Base-by-base conservation (phyloP, 345 rosid species). In the Pistacia atlantica region DNA sequence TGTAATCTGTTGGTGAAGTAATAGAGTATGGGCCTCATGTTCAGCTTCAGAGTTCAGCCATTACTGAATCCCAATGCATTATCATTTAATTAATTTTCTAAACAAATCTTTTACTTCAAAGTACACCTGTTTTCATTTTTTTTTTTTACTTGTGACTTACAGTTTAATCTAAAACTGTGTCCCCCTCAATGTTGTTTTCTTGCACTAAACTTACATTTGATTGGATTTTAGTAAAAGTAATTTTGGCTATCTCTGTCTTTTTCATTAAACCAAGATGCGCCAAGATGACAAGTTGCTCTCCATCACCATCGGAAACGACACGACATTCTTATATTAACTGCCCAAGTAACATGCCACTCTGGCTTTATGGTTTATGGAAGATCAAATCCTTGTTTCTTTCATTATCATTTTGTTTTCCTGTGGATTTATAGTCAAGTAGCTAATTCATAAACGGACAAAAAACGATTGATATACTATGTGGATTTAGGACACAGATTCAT, bases 201-300 rank as follows among this genome's bases (percentile, higher is more conserved):
- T 8, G 51, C 35, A 68, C 25, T 68, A 54, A 45, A 4, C 4
- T 52, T 13, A 67, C 4, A 22, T 48, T 52, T 49, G 11, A 49
- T 25, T 13, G 56, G 42, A 31, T 28, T 25, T 16, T 31, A 51
- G 18, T 13, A 16, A 54, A 69, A 49, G 22, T 17, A 52, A 13
- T 31, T 31, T 52, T 8, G 60, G 55, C 3, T 5, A 13, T n/a
- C 14, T 0, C 8, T 33, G 61, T 54, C 62, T 69, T 35, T 69
- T 31, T 69, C 16, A 3, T 17, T n/a, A 10, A 18, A 54, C 18
- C 62, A 69, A 35, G 10, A 17, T 54, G 61, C 48, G n/a, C 16
- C 45, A 60, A 52, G 25, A 31, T 31, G 60, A 69, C 46, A 54
- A 54, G 73, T 69, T 69, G 61, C 33, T 69, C 60, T 51, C 72